A percentile compares a stretch with the other conserved stretches of the same genome.
These are phyloP conservation scores for Coprinopsis sp. DNA, from an alignment of 768 basidiomycete species.

Conservation along the genomic window DNA sequence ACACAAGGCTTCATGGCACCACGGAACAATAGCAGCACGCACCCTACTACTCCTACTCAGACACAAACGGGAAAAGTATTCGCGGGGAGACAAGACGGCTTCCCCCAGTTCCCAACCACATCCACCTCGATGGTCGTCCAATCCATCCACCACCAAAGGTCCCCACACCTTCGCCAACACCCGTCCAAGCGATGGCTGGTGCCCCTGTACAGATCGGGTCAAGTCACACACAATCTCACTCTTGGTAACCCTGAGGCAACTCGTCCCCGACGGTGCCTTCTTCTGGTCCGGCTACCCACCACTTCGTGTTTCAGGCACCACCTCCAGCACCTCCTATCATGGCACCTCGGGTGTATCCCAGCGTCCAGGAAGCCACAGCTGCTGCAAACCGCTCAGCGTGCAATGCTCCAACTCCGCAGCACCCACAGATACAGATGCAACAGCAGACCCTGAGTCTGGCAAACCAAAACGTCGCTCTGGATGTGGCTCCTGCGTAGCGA, in stretches of 20 bases:
- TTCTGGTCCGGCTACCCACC: slow-evolving; percentile 28
- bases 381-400: slow-evolving; percentile 27
- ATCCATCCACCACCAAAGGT: slow-evolving; percentile 14
- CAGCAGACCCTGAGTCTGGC: too few relatives aligned
- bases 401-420: slow-evolving; percentile 30
- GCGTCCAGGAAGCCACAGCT: slow-evolving; percentile 31
- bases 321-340: slow-evolving; percentile 23
- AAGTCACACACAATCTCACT: not conserved
- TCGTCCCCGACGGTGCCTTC: slow-evolving; percentile 23
- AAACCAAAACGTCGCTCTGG: slow-evolving; percentile 18
- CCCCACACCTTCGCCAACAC: slow-evolving; percentile 17
- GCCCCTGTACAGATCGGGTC: slow-evolving; percentile 23
- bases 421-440: slow-evolving; percentile 11
- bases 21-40: slow-evolving; percentile 39
- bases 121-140: slow-evolving; percentile 17
- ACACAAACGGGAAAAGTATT: slow-evolving; percentile 22
- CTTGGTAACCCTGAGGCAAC: too few relatives aligned
- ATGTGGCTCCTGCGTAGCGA: slow-evolving; percentile 7
- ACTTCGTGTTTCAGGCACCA: slow-evolving; percentile 31
- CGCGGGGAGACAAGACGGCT: slow-evolving; percentile 24
- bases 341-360: slow-evolving; percentile 36
- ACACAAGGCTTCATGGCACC: slow-evolving; percentile 74
- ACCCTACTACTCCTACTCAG: slow-evolving; percentile 52
- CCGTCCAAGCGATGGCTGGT: slow-evolving; percentile 21
- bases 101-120: slow-evolving; percentile 16